A percentile compares a stretch with the other conserved stretches of the same genome.
Conservation (phyloP, 345 rosid genomes). For the Turritis glabra region DNA sequence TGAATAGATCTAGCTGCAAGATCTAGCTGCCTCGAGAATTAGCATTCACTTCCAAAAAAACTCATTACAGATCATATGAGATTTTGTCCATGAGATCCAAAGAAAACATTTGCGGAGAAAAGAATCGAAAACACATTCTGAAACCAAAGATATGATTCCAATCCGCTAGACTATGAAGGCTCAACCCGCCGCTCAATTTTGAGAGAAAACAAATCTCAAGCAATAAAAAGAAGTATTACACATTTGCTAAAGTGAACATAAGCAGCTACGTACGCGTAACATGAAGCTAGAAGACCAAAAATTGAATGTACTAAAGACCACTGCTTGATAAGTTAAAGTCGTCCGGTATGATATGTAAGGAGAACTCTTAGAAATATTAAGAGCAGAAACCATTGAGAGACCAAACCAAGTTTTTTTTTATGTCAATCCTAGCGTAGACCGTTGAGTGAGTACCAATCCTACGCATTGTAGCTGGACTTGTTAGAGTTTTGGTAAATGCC, state of each 20-base stretch:
- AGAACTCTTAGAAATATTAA: not conserved
- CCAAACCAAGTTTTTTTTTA: not conserved
- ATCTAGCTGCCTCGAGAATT: not conserved
- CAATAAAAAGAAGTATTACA: no score
- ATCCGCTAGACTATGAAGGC: no score
- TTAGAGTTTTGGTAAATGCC: not conserved
- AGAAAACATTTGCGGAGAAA: no score
- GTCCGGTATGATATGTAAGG: not conserved
- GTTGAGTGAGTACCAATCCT: not conserved
- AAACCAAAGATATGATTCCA: no score
- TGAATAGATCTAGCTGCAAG: not conserved
- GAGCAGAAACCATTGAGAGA: not conserved
- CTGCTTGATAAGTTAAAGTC: not conserved
- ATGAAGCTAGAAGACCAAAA: no score
- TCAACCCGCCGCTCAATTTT: no score
- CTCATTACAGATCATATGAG: not conserved
- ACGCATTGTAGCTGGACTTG: not conserved
- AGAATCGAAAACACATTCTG: no score
- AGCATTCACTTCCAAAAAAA: not conserved
- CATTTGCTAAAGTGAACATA: no score
- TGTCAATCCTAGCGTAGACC: not conserved
- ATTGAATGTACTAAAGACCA: no score
- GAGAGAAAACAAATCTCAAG: no score
- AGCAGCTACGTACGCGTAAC: no score
- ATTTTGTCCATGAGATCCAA: not conserved